A percentile compares a stretch with the other conserved stretches of the same genome.
phyloP scores from a whole-genome alignment of 805 yeast species.

The Brettanomyces anomalus region DNA sequence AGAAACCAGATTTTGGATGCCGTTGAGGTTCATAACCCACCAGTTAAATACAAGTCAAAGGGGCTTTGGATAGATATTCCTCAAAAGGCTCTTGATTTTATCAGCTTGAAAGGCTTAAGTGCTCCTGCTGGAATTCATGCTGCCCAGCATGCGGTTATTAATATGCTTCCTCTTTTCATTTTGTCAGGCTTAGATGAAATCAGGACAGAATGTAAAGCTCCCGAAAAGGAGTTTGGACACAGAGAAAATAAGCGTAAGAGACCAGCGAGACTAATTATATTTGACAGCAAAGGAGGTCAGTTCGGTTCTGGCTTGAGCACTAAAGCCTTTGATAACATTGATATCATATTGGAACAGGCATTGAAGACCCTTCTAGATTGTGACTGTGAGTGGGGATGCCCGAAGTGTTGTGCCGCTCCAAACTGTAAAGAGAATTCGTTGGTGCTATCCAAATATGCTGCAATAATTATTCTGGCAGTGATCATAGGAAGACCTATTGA shows the following conservation, averaged over 20 bases:
- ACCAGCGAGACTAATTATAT: slow-evolving; percentile 81
- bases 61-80: slow-evolving; percentile 95
- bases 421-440: slow-evolving; percentile 73
- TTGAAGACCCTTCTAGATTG: slow-evolving; percentile 54
- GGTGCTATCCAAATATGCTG: slow-evolving; percentile 84
- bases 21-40: slow-evolving; percentile 87
- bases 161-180: slow-evolving; percentile 64
- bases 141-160: slow-evolving; percentile 85
- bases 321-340: slow-evolving; percentile 73
- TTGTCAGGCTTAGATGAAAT: slow-evolving; percentile 68
- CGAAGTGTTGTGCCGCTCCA: slow-evolving; percentile 77
- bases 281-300: slow-evolving; percentile 76
- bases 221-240: slow-evolving; percentile 87
- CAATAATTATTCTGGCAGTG: slow-evolving; percentile 54
- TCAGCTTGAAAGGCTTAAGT: slow-evolving; percentile 49
- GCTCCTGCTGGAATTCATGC: slow-evolving; percentile 95
- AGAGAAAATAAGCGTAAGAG: slow-evolving; percentile 63
- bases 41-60: slow-evolving; percentile 54
- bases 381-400: slow-evolving; percentile 62
- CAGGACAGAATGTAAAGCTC: slow-evolving; percentile 93
- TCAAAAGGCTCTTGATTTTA: slow-evolving; percentile 43
- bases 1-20: slow-evolving; percentile 80
- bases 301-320: slow-evolving; percentile 73
- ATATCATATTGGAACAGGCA: slow-evolving; percentile 54
- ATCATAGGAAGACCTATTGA: slow-evolving; percentile 49